A percentile compares a stretch with the other conserved stretches of the same genome.
These are phyloP conservation scores for Podospora pseudoanserina DNA, from an alignment of 495 filamentous ascomycete genomes.

Conservation along the genomic window DNA sequence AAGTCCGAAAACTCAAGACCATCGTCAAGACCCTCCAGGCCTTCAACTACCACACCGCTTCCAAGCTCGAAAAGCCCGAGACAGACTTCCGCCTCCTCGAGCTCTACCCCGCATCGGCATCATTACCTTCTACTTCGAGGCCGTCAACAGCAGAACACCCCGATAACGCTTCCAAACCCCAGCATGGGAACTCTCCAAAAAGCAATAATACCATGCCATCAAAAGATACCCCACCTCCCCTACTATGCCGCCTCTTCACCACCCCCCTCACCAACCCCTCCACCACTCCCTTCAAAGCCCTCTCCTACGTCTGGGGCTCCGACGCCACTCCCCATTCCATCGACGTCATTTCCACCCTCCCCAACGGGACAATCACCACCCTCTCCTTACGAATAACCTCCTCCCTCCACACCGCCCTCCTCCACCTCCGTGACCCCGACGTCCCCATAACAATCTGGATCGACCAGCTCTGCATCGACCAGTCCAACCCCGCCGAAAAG, in stretches of 20 bases:
- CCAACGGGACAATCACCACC: background rate
- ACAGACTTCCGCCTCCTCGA: slow-evolving; percentile 3
- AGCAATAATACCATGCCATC: too few relatives aligned
- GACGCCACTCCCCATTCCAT: slow-evolving; percentile 6
- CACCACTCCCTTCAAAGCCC: slow-evolving; percentile 9
- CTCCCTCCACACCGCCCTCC: slow-evolving; percentile 1
- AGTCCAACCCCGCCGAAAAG: slow-evolving; percentile 23
- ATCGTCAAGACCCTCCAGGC: background rate
- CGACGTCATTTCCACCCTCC: background rate
- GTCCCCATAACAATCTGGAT: slow-evolving; percentile 14
- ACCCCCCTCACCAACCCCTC: slow-evolving; percentile 6
- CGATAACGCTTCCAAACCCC: too few relatives aligned
- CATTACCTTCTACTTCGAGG: background rate
- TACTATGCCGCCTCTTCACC: slow-evolving; percentile 14
- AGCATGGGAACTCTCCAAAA: too few relatives aligned
- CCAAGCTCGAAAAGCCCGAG: background rate
- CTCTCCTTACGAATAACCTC: background rate
- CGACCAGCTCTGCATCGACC: slow-evolving; percentile 35
- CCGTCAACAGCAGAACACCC: background rate
- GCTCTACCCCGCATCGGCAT: background rate
- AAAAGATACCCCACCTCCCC: background rate
- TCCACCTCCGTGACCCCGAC: background rate
- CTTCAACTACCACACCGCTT: background rate
- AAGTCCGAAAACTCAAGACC: background rate
- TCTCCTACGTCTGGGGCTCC: slow-evolving; percentile 17